Conservation (phyloP, 148 eudicot species). For the Silene uniflora region DNA sequence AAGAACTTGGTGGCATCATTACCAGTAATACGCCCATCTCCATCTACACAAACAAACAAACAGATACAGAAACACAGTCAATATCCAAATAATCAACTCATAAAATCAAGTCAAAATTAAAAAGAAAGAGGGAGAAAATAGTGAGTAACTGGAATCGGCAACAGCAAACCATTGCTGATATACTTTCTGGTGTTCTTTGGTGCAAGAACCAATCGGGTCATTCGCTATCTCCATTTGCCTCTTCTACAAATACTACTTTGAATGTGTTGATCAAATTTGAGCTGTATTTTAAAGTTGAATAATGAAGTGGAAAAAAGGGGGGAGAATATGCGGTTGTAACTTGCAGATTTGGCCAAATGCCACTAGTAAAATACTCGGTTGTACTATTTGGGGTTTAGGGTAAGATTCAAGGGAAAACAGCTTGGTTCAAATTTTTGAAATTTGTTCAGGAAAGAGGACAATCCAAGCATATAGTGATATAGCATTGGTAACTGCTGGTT, state of each 20-base stretch:
- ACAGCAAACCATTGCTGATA: constrained; percentile 73
- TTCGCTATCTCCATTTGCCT: constrained; percentile 44
- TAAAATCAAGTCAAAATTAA: not conserved
- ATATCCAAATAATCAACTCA: not conserved
- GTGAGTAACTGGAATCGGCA: constrained; percentile 60
- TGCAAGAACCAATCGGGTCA: constrained; percentile 39
- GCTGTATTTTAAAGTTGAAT: too few species aligned
- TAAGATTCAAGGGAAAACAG: not conserved
- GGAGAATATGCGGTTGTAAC: not conserved
- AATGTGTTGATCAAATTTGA: too few species aligned
- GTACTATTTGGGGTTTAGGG: not conserved
- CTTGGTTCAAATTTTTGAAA: constrained; percentile 11
- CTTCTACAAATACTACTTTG: too few species aligned
- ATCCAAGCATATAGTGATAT: too few species aligned
- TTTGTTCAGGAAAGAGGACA: not conserved
- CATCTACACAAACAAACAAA: constrained; percentile 35
- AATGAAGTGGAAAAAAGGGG: not conserved
- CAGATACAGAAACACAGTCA: not conserved
- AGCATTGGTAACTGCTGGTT: not conserved
- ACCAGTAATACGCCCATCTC: constrained; percentile 75
- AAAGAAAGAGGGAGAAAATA: not conserved
- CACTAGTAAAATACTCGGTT: too few species aligned
- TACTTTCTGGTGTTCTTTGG: constrained; percentile 60
- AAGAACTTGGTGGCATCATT: constrained; percentile 75
- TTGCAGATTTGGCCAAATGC: not conserved